A percentile compares a stretch with the other conserved stretches of the same genome.
Evolutionary conservation across 2,329 filamentous ascomycete species (phyloP).

Genomic region (Talaromyces sp.): DNA sequence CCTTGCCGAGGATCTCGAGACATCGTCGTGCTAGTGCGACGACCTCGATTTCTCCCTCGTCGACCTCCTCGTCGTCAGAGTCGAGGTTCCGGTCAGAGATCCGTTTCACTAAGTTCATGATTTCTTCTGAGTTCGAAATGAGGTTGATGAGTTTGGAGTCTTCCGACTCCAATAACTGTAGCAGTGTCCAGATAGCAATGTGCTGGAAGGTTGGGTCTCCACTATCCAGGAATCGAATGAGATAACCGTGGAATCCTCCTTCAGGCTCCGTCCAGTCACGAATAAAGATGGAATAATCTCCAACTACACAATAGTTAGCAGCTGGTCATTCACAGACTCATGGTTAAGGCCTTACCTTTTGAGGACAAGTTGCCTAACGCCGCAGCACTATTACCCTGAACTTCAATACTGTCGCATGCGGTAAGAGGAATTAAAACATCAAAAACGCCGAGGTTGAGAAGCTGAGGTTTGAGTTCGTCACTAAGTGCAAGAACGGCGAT

Average conservation of each 20-base stretch:
- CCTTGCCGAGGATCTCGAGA: slow-evolving; percentile 78
- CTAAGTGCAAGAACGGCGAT: slow-evolving; percentile 94
- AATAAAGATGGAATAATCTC: slow-evolving; percentile 94
- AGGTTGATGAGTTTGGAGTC: slow-evolving; percentile 84
- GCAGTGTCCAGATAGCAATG: slow-evolving; percentile 96
- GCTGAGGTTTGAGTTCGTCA: slow-evolving; percentile 89
- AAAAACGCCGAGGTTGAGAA: slow-evolving; percentile 89
- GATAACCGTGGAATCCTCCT: slow-evolving; percentile 92
- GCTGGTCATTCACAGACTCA: background rate
- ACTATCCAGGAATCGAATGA: slow-evolving; percentile 87
- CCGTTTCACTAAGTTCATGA: slow-evolving; percentile 85
- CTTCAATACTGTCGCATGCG: slow-evolving; percentile 92
- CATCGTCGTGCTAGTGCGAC: slow-evolving; percentile 87
- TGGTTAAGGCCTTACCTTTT: slow-evolving; percentile 65
- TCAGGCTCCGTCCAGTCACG: slow-evolving; percentile 90
- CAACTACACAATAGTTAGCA: slow-evolving; percentile 60
- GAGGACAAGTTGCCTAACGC: slow-evolving; percentile 94
- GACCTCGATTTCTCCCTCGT: slow-evolving; percentile 90
- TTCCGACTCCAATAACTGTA: slow-evolving; percentile 93
- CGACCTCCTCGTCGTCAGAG: slow-evolving; percentile 79
- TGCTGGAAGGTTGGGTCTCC: slow-evolving; percentile 98
- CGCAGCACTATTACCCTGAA: slow-evolving; percentile 96
- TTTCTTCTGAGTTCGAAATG: slow-evolving; percentile 85
- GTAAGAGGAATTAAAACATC: slow-evolving; percentile 95
- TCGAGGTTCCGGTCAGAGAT: slow-evolving; percentile 90